phyloP scores from a whole-genome alignment of 1,284 basidiomycete species.

The Cutaneotrichosporon sp. region DNA sequence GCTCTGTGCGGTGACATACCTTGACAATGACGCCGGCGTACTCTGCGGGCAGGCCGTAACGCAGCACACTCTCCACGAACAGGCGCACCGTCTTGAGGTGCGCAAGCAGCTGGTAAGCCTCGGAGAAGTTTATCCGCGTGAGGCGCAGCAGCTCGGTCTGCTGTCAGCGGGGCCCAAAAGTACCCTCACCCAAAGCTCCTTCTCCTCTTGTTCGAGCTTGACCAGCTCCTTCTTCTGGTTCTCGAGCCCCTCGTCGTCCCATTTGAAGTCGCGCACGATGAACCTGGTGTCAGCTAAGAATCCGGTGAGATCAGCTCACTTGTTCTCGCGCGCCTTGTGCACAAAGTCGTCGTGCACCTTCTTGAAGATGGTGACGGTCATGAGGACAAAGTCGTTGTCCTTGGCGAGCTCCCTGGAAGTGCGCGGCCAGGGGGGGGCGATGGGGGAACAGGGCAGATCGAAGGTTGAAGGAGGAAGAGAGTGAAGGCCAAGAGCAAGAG shows the following conservation, averaged over 20 bases:
- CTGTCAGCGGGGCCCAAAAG: background rate
- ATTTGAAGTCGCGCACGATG: conserved; percentile 91
- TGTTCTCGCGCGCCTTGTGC: conserved; percentile 93
- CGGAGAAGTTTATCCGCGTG: conserved; percentile 93
- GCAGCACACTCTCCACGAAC: conserved; percentile 92
- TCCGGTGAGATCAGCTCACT: conserved; percentile 58
- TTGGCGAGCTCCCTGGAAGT: conserved; percentile 63
- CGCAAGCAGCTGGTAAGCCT: conserved; percentile 90
- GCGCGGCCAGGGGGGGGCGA: background rate
- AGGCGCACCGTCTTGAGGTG: conserved; percentile 90
- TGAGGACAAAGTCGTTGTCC: conserved; percentile 89
- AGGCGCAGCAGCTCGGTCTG: conserved; percentile 93
- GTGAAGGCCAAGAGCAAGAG: background rate
- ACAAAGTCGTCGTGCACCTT: conserved; percentile 89
- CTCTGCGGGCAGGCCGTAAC: conserved; percentile 92
- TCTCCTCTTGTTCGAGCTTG: conserved; percentile 81
- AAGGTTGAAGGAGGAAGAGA: background rate
- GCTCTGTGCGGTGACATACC: conserved; percentile 56
- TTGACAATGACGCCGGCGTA: conserved; percentile 82
- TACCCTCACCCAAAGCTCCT: conserved; percentile 89
- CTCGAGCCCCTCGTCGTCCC: conserved; percentile 78
- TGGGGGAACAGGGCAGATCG: too few species aligned
- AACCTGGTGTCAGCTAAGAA: conserved; percentile 60
- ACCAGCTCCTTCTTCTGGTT: conserved; percentile 83
- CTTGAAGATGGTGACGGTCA: conserved; percentile 86